phyloP scores from a whole-genome alignment of 1,284 basidiomycete genomes.

The Cryptococcus jaspeensis region DNA sequence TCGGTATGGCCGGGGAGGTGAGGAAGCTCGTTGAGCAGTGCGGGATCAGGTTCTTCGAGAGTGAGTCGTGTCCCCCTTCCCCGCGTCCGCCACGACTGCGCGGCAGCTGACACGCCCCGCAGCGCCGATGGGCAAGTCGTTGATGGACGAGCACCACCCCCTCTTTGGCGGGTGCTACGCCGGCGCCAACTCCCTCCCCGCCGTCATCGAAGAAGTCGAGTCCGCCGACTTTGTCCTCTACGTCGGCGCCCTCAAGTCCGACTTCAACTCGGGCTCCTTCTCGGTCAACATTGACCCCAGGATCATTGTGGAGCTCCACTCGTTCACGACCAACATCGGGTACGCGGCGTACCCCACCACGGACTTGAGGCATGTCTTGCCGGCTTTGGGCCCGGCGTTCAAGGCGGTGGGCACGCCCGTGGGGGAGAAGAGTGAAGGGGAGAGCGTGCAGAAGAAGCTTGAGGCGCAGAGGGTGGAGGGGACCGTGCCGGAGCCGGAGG shows the following conservation, averaged over 20 bases:
- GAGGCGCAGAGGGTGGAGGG: slow-evolving; percentile 30
- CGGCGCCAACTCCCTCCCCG: slow-evolving; percentile 70
- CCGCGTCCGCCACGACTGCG: background rate
- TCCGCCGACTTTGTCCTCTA: slow-evolving; percentile 78
- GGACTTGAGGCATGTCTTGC: slow-evolving; percentile 54
- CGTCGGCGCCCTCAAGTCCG: slow-evolving; percentile 74
- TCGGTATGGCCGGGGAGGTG: slow-evolving; percentile 68
- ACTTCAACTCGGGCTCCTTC: slow-evolving; percentile 65
- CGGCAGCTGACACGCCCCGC: slow-evolving; percentile 30
- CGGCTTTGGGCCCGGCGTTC: slow-evolving; percentile 48
- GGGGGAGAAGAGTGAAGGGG: slow-evolving; percentile 21
- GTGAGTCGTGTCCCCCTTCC: slow-evolving; percentile 17
- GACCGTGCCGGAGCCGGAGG: slow-evolving; percentile 28
- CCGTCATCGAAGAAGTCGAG: slow-evolving; percentile 74
- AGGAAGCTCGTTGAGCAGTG: slow-evolving; percentile 68
- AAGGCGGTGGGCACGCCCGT: slow-evolving; percentile 27
- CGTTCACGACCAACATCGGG: slow-evolving; percentile 66
- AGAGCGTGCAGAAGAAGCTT: slow-evolving; percentile 35
- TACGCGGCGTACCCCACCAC: slow-evolving; percentile 54
- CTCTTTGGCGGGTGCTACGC: slow-evolving; percentile 90
- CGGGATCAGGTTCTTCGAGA: slow-evolving; percentile 69
- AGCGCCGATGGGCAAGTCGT: slow-evolving; percentile 86
- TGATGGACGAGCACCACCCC: slow-evolving; percentile 72
- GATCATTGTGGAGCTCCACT: slow-evolving; percentile 70
- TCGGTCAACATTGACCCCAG: slow-evolving; percentile 59